Percentiles rank a stretch among this genome's conserved stretches.
Evolutionary conservation across 352 stramenopile species (phyloP).

Genomic region (Halophytophthora polymorphica): DNA sequence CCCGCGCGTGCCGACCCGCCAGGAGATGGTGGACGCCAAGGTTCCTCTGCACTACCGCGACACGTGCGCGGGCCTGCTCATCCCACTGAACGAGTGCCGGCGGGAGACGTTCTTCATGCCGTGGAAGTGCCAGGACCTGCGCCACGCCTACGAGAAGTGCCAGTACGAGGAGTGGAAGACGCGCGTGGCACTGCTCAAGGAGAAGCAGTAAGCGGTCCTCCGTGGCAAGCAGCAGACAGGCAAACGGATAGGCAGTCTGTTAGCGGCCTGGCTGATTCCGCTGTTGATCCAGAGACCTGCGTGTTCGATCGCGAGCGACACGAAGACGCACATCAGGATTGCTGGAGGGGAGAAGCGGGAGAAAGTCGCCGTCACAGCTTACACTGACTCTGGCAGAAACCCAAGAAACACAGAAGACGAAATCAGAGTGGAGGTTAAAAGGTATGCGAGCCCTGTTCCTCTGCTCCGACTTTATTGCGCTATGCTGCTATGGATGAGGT

Average conservation of each 20-base stretch:
- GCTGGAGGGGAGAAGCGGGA: no score
- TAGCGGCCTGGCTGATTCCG: no score
- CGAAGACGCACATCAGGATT: no score
- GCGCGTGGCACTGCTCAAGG: constrained; percentile 78
- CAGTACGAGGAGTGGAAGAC: constrained; percentile 95
- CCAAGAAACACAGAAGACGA: no score
- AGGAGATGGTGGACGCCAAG: constrained; percentile 93
- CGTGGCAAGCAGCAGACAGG: neutral
- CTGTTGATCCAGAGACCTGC: neutral
- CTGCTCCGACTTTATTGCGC: no score
- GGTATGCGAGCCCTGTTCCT: no score
- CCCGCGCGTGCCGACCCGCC: constrained; percentile 70
- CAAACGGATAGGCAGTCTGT: neutral
- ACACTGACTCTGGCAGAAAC: no score
- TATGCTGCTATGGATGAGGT: no score
- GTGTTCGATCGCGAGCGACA: no score
- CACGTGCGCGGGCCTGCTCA: constrained; percentile 93
- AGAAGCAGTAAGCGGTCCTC: constrained; percentile 40
- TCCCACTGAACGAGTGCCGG: constrained; percentile 95
- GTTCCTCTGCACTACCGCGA: constrained; percentile 95
- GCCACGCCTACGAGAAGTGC: constrained; percentile 98
- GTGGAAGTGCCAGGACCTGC: constrained; percentile 95
- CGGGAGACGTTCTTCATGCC: constrained; percentile 92
- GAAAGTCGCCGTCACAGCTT: no score
- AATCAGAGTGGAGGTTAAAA: no score